These are phyloP conservation scores for Pyrenochaeta sp. DNA, from an alignment of 2,329 filamentous ascomycete species.

Conservation along the genomic window DNA sequence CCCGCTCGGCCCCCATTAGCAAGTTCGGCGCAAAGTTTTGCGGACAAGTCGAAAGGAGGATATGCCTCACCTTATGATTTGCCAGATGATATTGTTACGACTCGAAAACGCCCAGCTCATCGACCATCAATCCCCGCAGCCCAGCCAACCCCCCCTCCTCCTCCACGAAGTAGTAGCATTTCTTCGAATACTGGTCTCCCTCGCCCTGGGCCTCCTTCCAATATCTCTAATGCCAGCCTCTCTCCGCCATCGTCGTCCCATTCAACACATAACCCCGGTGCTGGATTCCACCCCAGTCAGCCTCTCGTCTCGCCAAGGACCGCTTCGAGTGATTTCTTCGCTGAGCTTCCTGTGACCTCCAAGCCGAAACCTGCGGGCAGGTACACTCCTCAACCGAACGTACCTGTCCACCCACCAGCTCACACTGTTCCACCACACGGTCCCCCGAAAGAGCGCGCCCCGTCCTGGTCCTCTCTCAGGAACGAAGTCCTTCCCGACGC, in stretches of 20 bases:
- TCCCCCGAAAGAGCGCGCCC: constrained; percentile 42
- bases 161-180: constrained; percentile 70
- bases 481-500: constrained; percentile 44
- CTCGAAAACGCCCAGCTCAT: constrained; percentile 62
- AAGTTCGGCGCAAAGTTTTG: constrained; percentile 75
- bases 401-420: constrained; percentile 32
- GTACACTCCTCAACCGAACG: constrained; percentile 47
- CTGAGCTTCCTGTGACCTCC: constrained; percentile 54
- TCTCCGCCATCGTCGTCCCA: constrained; percentile 53
- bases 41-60: constrained; percentile 86
- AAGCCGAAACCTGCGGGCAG: constrained; percentile 51
- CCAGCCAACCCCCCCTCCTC: constrained; percentile 60
- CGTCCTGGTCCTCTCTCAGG: constrained; percentile 45
- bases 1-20: constrained; percentile 60
- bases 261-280: constrained; percentile 42
- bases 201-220: constrained; percentile 35
- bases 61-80: constrained; percentile 96
- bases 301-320: no score
- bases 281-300: constrained; percentile 35
- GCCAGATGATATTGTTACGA: constrained; percentile 83
- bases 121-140: constrained; percentile 35
- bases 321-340: constrained; percentile 55
- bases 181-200: constrained; percentile 25
- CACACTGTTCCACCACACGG: constrained; percentile 32
- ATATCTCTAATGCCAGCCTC: constrained; percentile 42